A percentile compares a stretch with the other conserved stretches of the same genome.
phyloP scores from a whole-genome alignment of 2,329 filamentous ascomycete genomes.

The Leptographium galeiforme region DNA sequence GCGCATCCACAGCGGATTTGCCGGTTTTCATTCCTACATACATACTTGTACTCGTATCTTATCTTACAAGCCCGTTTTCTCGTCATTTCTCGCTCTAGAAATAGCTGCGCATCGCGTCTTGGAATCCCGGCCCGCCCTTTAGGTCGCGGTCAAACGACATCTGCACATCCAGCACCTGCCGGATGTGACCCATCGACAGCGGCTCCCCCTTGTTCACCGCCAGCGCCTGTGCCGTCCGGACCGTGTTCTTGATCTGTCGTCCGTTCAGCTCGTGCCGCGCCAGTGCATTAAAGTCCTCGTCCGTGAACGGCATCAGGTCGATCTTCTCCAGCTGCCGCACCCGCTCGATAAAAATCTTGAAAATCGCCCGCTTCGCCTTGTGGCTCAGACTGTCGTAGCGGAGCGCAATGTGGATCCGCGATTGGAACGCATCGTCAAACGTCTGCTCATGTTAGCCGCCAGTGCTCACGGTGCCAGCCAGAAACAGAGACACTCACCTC shows the following conservation, averaged over 20 bases:
- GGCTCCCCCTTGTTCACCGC: slow-evolving; percentile 61
- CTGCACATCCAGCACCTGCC: slow-evolving; percentile 69
- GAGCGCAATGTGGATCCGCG: slow-evolving; percentile 72
- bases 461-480: too few species aligned
- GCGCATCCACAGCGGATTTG: too few species aligned
- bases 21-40: too few species aligned
- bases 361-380: slow-evolving; percentile 65
- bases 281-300: slow-evolving; percentile 53
- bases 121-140: slow-evolving; percentile 65
- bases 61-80: not conserved
- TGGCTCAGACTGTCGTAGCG: slow-evolving; percentile 62
- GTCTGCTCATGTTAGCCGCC: slow-evolving; percentile 18
- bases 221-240: slow-evolving; percentile 70
- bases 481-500: slow-evolving; percentile 28
- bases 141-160: slow-evolving; percentile 74
- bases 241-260: slow-evolving; percentile 74
- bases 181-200: slow-evolving; percentile 67
- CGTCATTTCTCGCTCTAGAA: too few species aligned
- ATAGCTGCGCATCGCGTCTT: slow-evolving; percentile 76
- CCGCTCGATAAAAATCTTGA: slow-evolving; percentile 69
- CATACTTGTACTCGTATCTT: too few species aligned
- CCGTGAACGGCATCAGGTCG: slow-evolving; percentile 45
- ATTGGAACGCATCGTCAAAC: slow-evolving; percentile 85
- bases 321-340: slow-evolving; percentile 53
- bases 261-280: slow-evolving; percentile 51